Conservation (phyloP, 2,329 filamentous ascomycete species). For the Xylaria sp. region DNA sequence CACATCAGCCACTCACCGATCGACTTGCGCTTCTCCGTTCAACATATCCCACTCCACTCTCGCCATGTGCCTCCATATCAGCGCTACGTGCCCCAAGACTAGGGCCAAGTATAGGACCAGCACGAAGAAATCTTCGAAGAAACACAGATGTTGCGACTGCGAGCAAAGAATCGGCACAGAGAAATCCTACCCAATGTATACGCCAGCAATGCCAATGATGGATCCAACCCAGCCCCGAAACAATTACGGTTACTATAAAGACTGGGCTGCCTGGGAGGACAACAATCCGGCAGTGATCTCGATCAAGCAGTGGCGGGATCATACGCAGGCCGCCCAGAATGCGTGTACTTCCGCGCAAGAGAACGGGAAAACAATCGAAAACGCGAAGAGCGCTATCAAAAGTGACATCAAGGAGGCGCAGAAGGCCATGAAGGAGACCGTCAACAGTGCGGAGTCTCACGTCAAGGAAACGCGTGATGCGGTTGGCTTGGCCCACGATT, state of each 20-base stretch:
- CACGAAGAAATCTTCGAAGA: slow-evolving; percentile 11
- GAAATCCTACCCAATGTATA: slow-evolving; percentile 4
- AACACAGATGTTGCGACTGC: slow-evolving; percentile 12
- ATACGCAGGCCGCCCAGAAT: slow-evolving; percentile 27
- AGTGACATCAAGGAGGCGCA: slow-evolving; percentile 28
- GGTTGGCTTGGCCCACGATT: slow-evolving; percentile 12
- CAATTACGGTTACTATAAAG: slow-evolving; percentile 7
- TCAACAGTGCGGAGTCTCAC: slow-evolving; percentile 20
- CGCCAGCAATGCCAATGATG: neutral
- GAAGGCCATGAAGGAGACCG: slow-evolving; percentile 28
- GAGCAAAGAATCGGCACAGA: slow-evolving; percentile 7
- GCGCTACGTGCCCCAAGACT: slow-evolving; percentile 23
- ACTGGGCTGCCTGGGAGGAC: slow-evolving; percentile 24
- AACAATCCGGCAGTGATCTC: slow-evolving; percentile 30
- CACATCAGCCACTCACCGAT: neutral
- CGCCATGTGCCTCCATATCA: slow-evolving; percentile 22
- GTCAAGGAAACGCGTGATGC: slow-evolving; percentile 28
- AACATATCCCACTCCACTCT: neutral
- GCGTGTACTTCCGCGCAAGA: slow-evolving; percentile 23
- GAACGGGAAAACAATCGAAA: slow-evolving; percentile 29
- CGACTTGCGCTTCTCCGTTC: neutral
- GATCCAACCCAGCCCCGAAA: slow-evolving; percentile 1
- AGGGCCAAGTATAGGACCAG: slow-evolving; percentile 17
- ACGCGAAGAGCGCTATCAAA: slow-evolving; percentile 13
- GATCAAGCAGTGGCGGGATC: slow-evolving; percentile 30